A percentile compares a stretch with the other conserved stretches of the same genome.
These are phyloP conservation scores for Laburnicola sp. DNA, from an alignment of 2,329 filamentous ascomycete genomes.

Conservation along the genomic window DNA sequence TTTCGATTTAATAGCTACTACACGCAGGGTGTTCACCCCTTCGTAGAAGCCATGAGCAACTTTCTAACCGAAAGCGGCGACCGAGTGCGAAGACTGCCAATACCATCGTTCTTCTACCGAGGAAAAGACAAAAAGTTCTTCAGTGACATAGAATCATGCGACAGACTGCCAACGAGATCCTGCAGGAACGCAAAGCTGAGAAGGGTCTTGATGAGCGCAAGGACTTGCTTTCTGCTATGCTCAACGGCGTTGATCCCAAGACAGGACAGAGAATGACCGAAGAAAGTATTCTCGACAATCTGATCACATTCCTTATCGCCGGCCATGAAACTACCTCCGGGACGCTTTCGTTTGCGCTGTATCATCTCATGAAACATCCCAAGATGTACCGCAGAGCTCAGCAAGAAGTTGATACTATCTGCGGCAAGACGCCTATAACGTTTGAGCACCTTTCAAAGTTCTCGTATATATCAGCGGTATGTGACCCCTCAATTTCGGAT, in stretches of 20 bases:
- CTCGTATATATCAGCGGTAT: constrained; percentile 47
- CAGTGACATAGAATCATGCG: constrained; percentile 56
- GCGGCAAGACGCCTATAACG: constrained; percentile 49
- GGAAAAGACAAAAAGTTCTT: constrained; percentile 50
- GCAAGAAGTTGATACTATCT: constrained; percentile 55
- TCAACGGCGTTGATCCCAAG: constrained; percentile 61
- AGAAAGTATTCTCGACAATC: constrained; percentile 64
- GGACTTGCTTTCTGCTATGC: constrained; percentile 61
- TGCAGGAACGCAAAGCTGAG: constrained; percentile 54
- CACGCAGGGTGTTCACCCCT: constrained; percentile 27
- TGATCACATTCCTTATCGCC: constrained; percentile 64
- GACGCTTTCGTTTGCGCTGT: constrained; percentile 44
- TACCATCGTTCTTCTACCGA: constrained; percentile 18
- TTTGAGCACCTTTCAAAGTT: constrained; percentile 54
- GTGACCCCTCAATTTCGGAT: no score
- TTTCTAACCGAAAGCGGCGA: constrained; percentile 20
- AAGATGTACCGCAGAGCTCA: constrained; percentile 51
- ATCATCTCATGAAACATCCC: constrained; percentile 43
- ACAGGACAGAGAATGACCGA: constrained; percentile 60
- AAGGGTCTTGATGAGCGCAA: constrained; percentile 35
- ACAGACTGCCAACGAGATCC: constrained; percentile 55
- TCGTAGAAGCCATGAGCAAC: constrained; percentile 28
- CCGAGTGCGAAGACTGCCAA: constrained; percentile 8
- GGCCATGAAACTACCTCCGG: constrained; percentile 18
- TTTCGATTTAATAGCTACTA: constrained; percentile 40